Base-by-base conservation (phyloP, 306 rosid species). In the Ammopiptanthus mongolicus region DNA sequence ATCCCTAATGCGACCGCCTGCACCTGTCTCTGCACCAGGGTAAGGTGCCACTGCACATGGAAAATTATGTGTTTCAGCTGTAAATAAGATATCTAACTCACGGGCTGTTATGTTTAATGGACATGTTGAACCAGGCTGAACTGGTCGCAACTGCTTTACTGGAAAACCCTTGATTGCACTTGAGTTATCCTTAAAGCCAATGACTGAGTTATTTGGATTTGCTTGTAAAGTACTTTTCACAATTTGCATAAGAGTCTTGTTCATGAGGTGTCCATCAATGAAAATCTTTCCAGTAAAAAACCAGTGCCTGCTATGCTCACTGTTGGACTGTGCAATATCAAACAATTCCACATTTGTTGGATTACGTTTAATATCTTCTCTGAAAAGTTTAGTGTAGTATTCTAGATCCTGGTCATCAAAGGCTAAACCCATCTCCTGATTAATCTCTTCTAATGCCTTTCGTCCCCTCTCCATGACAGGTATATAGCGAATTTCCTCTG, bases 11-110 rank as follows among this genome's bases (percentile, higher is more conserved):
- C 98, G 97, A 61, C 98, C 98, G 62, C 98, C 98, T 37, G 91
- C 90, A 23, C 98, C 98, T 0, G 98, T 93, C 84, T 93, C 98
- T 18, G 97, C 96, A 51, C 98, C 97, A 23, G 98, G 97, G 83
- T 91, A 89, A 34, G 98, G 98, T 18, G 97, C 98, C 81, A 93
- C 98, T 7, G 98, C 97, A 82, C 98, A 93, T 14, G 98, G 98
- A 50, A 93, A 93, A 83, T 93, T 93, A 73, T 93, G 97, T 29
- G 98, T 93, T 85, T 93, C 98, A 3, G 98, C 98, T 10, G 97
- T 93, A 65, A 93, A 91, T 50, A 93, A 83, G 47, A 93, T 86
- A 84, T 93, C 96, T 50, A 93, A 74, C 47, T 86, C 91, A 5
- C 67, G 64, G 10, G 69, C 33, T 56, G 73, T 78, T 73, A 78